Evolutionary conservation across 2,329 filamentous ascomycete species (phyloP).

Genomic region (Ophiostoma piceae): DNA sequence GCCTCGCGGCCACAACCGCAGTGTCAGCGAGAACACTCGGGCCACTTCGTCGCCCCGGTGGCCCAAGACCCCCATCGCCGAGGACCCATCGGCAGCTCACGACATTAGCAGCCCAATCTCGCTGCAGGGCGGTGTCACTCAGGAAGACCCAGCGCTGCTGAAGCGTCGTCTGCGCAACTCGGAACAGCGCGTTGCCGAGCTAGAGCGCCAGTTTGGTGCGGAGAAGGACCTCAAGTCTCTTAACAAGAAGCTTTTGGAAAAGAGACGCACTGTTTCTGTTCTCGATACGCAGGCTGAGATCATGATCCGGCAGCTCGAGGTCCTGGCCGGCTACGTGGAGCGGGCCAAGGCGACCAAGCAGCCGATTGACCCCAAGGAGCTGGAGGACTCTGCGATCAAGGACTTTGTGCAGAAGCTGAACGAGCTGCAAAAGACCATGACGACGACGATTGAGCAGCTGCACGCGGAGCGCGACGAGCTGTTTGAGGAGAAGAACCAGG

Average conservation of each 20-base stretch:
- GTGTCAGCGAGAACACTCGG: slow-evolving; percentile 63
- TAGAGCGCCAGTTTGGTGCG: slow-evolving; percentile 69
- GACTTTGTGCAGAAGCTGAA: slow-evolving; percentile 76
- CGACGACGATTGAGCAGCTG: slow-evolving; percentile 53
- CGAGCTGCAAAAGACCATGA: slow-evolving; percentile 55
- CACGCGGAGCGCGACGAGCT: slow-evolving; percentile 72
- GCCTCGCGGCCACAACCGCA: slow-evolving; percentile 48
- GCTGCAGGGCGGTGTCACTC: slow-evolving; percentile 48
- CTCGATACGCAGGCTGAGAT: slow-evolving; percentile 93
- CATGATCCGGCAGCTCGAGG: slow-evolving; percentile 85
- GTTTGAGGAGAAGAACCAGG: slow-evolving; percentile 75
- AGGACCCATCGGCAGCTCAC: slow-evolving; percentile 48
- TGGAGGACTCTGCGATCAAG: slow-evolving; percentile 87
- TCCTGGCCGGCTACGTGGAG: slow-evolving; percentile 82
- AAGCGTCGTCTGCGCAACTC: slow-evolving; percentile 74
- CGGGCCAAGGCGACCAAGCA: slow-evolving; percentile 77
- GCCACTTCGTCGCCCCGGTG: slow-evolving; percentile 61
- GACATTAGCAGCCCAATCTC: slow-evolving; percentile 70
- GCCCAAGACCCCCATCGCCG: slow-evolving; percentile 61
- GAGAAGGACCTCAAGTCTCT: slow-evolving; percentile 66
- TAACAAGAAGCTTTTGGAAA: slow-evolving; percentile 83
- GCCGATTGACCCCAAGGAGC: slow-evolving; percentile 70
- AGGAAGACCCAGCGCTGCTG: slow-evolving; percentile 59
- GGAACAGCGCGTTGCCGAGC: slow-evolving; percentile 78
- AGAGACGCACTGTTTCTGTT: slow-evolving; percentile 90